Percentiles rank a stretch among this genome's conserved stretches.
Evolutionary conservation across 2,329 filamentous ascomycete species (phyloP).

Genomic region (Neonectria coccinea): DNA sequence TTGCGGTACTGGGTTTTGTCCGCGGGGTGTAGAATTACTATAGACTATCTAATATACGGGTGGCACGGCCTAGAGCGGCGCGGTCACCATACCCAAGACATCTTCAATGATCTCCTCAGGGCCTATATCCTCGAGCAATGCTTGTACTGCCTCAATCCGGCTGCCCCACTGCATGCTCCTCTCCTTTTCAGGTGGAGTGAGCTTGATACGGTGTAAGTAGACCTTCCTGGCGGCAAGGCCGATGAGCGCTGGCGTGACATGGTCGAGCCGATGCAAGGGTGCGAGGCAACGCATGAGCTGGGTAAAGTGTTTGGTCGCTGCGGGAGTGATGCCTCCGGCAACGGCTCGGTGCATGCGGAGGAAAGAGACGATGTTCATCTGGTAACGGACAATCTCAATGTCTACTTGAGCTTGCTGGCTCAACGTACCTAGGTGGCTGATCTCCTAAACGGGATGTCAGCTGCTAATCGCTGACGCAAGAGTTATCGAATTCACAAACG

Average conservation of each 20-base stretch:
- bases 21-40: slow-evolving; percentile 43
- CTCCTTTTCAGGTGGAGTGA: slow-evolving; percentile 78
- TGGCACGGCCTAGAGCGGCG: slow-evolving; percentile 55
- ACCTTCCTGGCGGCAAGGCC: slow-evolving; percentile 86
- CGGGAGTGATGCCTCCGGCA: slow-evolving; percentile 79
- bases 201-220: slow-evolving; percentile 84
- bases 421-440: slow-evolving; percentile 70
- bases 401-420: slow-evolving; percentile 72
- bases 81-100: slow-evolving; percentile 68
- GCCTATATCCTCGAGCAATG: slow-evolving; percentile 71
- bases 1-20: slow-evolving; percentile 36
- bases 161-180: slow-evolving; percentile 96
- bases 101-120: slow-evolving; percentile 75
- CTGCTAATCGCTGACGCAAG: neutral
- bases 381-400: slow-evolving; percentile 84
- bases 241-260: slow-evolving; percentile 86
- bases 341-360: slow-evolving; percentile 90
- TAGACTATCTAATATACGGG: slow-evolving; percentile 46
- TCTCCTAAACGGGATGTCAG: slow-evolving; percentile 56
- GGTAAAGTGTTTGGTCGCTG: slow-evolving; percentile 82
- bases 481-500: slow-evolving; percentile 21
- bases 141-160: slow-evolving; percentile 74
- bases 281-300: slow-evolving; percentile 79
- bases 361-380: slow-evolving; percentile 89
- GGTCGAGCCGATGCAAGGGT: slow-evolving; percentile 82